Conservation (phyloP, 2,329 filamentous ascomycete genomes). For the Microcyclospora pomicola region DNA sequence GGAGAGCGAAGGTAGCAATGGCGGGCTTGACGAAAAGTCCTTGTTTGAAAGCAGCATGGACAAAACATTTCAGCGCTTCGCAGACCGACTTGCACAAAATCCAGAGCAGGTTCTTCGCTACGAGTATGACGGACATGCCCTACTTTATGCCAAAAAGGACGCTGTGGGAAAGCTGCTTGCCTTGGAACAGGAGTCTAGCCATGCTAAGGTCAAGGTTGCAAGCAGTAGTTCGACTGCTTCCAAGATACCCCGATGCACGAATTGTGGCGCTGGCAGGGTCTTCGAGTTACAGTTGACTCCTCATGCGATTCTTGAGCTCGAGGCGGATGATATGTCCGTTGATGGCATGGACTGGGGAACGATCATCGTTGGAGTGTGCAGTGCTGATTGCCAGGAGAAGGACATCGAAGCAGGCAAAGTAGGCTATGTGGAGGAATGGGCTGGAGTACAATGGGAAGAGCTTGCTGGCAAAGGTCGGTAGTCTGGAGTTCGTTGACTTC, state of each 20-base stretch:
- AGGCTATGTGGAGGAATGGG: constrained; percentile 88
- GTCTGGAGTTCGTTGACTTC: neutral
- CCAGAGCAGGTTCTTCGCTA: constrained; percentile 38
- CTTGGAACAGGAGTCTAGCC: constrained; percentile 15
- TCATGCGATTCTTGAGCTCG: constrained; percentile 76
- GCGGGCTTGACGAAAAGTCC: constrained; percentile 30
- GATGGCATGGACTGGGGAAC: constrained; percentile 98
- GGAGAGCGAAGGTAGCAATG: constrained; percentile 12
- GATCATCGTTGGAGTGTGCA: constrained; percentile 74
- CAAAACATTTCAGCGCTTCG: constrained; percentile 38
- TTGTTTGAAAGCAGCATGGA: constrained; percentile 36
- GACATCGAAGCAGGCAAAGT: constrained; percentile 46
- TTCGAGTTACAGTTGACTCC: constrained; percentile 92
- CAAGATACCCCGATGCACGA: constrained; percentile 59
- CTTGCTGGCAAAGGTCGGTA: constrained; percentile 15
- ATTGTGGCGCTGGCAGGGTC: constrained; percentile 59
- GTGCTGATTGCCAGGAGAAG: constrained; percentile 56
- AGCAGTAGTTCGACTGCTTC: constrained; percentile 10
- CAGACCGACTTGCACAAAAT: constrained; percentile 37
- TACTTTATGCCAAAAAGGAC: constrained; percentile 73
- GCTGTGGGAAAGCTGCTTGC: constrained; percentile 52
- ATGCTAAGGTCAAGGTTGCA: constrained; percentile 9
- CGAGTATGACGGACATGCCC: constrained; percentile 33
- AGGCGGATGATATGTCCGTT: constrained; percentile 52
- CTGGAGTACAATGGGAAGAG: constrained; percentile 97